phyloP scores from a whole-genome alignment of 2,329 filamentous ascomycete genomes.

The Fusarium sp. region DNA sequence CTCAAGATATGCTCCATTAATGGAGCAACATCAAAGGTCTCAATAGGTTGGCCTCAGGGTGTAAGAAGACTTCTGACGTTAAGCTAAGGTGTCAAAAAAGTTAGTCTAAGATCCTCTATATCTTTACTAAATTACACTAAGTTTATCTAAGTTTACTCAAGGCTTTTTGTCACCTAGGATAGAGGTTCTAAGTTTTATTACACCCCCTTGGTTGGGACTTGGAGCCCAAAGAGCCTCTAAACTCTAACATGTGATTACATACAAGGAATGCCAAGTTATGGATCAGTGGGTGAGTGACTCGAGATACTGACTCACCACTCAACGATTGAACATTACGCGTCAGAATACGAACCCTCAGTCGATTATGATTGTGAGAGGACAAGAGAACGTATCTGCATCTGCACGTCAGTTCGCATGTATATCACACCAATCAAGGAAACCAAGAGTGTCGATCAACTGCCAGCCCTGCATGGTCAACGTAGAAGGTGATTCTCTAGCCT shows the following conservation, averaged over 20 bases:
- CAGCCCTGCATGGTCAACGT: conserved; percentile 25
- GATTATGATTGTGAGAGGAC: not conserved
- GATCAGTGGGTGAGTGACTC: not conserved
- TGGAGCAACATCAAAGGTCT: not conserved
- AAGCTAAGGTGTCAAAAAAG: too few species aligned
- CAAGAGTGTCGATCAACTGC: conserved; percentile 32
- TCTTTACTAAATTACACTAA: too few species aligned
- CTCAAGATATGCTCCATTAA: not conserved
- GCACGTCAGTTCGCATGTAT: conserved; percentile 30
- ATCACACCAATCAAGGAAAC: conserved; percentile 13
- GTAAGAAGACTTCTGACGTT: too few species aligned
- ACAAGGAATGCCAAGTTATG: conserved; percentile 4
- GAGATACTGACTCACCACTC: conserved; percentile 1
- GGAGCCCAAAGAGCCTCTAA: conserved; percentile 24
- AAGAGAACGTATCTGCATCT: conserved; percentile 14
- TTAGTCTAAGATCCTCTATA: too few species aligned
- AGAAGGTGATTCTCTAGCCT: not conserved
- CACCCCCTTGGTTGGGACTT: conserved; percentile 5
- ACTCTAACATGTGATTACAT: conserved; percentile 29
- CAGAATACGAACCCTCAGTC: conserved; percentile 7
- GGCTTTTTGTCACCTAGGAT: too few species aligned
- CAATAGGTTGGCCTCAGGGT: not conserved
- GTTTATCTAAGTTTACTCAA: too few species aligned
- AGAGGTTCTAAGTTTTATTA: too few species aligned
- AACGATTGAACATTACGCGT: conserved; percentile 22